phyloP scores from a whole-genome alignment of 768 basidiomycete species.

The Chalciporus pseudorubinellus region DNA sequence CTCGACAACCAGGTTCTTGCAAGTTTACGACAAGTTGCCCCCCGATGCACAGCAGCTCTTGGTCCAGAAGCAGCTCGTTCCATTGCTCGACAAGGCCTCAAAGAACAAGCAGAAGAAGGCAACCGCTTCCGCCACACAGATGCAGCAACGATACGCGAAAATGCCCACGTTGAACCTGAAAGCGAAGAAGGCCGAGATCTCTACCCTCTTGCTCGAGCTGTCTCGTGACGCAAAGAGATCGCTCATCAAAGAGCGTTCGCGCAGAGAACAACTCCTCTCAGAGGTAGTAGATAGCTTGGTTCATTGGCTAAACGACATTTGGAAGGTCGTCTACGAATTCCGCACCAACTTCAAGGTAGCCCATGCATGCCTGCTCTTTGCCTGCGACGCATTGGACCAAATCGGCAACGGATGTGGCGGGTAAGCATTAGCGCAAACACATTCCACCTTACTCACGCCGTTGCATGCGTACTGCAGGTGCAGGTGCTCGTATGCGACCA shows the following conservation, averaged over 20 bases:
- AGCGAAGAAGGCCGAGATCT: constrained; percentile 55
- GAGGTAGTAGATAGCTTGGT: constrained; percentile 56
- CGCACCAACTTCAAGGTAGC: constrained; percentile 48
- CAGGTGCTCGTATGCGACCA: constrained; percentile 47
- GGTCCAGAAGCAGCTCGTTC: constrained; percentile 48
- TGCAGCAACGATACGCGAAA: constrained; percentile 37
- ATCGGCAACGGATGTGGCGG: constrained; percentile 40
- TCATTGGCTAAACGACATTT: constrained; percentile 62
- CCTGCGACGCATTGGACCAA: constrained; percentile 44
- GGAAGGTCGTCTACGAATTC: constrained; percentile 61
- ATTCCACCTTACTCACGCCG: constrained; percentile 5
- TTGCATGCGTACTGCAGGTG: constrained; percentile 39
- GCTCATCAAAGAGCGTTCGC: constrained; percentile 51
- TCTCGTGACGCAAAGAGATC: constrained; percentile 51
- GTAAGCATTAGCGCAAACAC: constrained; percentile 26
- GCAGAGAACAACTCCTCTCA: constrained; percentile 50
- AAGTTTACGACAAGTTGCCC: constrained; percentile 51
- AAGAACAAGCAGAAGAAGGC: constrained; percentile 39
- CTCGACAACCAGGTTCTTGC: constrained; percentile 38
- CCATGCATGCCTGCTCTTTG: constrained; percentile 56
- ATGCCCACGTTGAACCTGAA: constrained; percentile 53
- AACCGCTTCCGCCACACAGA: constrained; percentile 38
- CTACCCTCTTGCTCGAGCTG: constrained; percentile 50
- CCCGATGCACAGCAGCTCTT: constrained; percentile 48
- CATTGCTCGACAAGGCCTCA: constrained; percentile 45